Base-by-base conservation (phyloP, 306 rosid genomes). In the Myrica gale region DNA sequence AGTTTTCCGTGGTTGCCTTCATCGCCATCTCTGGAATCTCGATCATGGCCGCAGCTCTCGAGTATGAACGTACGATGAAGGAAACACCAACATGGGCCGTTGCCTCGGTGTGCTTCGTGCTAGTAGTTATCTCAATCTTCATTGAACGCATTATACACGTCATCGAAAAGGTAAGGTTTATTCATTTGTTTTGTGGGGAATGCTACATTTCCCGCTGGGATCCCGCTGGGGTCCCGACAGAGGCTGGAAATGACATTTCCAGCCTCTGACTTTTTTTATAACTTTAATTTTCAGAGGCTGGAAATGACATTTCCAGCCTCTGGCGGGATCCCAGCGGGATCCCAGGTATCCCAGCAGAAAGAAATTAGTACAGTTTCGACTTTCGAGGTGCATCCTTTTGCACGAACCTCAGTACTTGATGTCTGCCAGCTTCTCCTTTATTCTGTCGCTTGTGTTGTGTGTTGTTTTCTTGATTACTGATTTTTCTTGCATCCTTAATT, bases 1-100 rank as follows among this genome's bases (percentile, higher is more conserved):
- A 32, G 37, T 32, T 32, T 32, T 32, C 37, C 37, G 37, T 32
- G 37, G 3, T 2, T 32, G 37, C 37, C 37, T 32, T 32, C 37
- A 32, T 32, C 37, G 37, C 37, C 37, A 32, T 32, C 37, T 32
- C 37, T 32, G 37, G 37, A 32, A 32, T 32, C 37, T 32, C 20
- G 63, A 21, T 51, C 55, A 51, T 57, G 26, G 70, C 13, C 4
- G 13, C 0, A 0, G 2, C 10, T 9, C 16, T 1, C 0, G 85
- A 10, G 12, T 4, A 53, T 17, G 89, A 91, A 80, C 82, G 82
- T 60, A 60, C 84, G 5, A 57, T 92, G 81, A 85, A 81, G 74
- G 52, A 79, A 52, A 92, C 97, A 5, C 77, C 97, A 62, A 90
- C 93, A 0, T 92, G 97, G 97, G 91, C 96, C 5, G 93, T 92